phyloP scores from a whole-genome alignment of 225 moss, liverwort and hornwort genomes.

The Thuidium tamariscinum region DNA sequence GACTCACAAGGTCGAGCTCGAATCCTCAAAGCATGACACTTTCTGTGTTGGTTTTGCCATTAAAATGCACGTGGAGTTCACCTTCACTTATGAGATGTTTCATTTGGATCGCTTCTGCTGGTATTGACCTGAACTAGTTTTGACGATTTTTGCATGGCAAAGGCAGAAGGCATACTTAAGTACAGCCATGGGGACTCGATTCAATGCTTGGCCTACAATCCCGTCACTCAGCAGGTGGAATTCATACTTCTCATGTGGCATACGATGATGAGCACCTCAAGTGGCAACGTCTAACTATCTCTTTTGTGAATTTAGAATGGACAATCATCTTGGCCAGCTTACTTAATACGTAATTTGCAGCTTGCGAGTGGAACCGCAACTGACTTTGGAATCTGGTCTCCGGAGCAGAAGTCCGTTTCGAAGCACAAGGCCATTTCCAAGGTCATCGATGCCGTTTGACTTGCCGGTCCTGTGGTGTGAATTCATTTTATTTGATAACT shows the following conservation, averaged over 20 bases:
- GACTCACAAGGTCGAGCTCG: slow-evolving; percentile 80
- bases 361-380: slow-evolving; percentile 92
- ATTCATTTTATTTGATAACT: background rate
- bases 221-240: slow-evolving; percentile 90
- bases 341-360: slow-evolving; percentile 22
- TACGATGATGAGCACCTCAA: background rate
- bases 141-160: slow-evolving; percentile 11
- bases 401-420: slow-evolving; percentile 87
- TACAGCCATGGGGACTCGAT: slow-evolving; percentile 90
- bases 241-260: background rate
- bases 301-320: background rate
- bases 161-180: slow-evolving; percentile 98
- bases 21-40: background rate
- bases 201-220: slow-evolving; percentile 96
- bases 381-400: slow-evolving; percentile 99
- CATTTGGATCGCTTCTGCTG: background rate
- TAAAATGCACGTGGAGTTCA: background rate
- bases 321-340: background rate
- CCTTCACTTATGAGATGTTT: background rate
- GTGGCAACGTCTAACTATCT: background rate
- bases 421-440: slow-evolving; percentile 81
- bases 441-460: slow-evolving; percentile 28
- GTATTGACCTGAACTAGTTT: slow-evolving; percentile 4
- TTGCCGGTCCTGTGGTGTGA: background rate
- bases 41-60: background rate